phyloP scores from a whole-genome alignment of 768 basidiomycete species.

The Termitomyces bulborhizus region DNA sequence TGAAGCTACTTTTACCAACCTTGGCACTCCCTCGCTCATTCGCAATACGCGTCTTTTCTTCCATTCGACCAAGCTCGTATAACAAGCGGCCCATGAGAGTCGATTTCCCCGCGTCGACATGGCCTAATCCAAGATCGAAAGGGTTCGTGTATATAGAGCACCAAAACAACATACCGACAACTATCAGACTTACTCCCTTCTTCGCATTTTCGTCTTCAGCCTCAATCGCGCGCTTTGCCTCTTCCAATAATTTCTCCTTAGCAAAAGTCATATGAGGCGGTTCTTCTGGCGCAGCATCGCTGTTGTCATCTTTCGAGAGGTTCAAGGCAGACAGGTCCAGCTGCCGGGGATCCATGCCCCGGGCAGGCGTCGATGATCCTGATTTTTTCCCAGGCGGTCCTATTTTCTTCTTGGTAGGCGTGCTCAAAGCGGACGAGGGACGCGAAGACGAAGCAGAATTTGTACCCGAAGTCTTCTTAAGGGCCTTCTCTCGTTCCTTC shows the following conservation, averaged over 20 bases:
- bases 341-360: slow-evolving; percentile 46
- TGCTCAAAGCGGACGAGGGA: slow-evolving; percentile 36
- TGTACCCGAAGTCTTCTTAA: slow-evolving; percentile 38
- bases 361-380: slow-evolving; percentile 37
- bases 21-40: slow-evolving; percentile 90
- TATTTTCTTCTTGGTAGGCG: slow-evolving; percentile 41
- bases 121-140: slow-evolving; percentile 48
- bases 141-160: background rate
- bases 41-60: slow-evolving; percentile 75
- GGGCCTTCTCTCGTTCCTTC: slow-evolving; percentile 73
- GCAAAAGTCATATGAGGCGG: slow-evolving; percentile 63
- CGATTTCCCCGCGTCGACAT: slow-evolving; percentile 98
- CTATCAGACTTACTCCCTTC: slow-evolving; percentile 78
- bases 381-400: slow-evolving; percentile 24
- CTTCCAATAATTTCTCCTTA: slow-evolving; percentile 77
- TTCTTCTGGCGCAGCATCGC: slow-evolving; percentile 37
- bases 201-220: slow-evolving; percentile 45
- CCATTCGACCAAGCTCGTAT: slow-evolving; percentile 85
- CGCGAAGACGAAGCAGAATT: slow-evolving; percentile 39
- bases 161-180: slow-evolving; percentile 62
- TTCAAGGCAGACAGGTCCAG: slow-evolving; percentile 76
- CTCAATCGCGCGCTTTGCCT: slow-evolving; percentile 54
- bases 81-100: slow-evolving; percentile 93
- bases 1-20: slow-evolving; percentile 91
- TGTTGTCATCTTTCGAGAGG: slow-evolving; percentile 43